Evolutionary conservation across 1,139 yeast genomes (phyloP), one percentile per base, ranked within the genome.

Genomic region (Protomyces macrosporus): DNA sequence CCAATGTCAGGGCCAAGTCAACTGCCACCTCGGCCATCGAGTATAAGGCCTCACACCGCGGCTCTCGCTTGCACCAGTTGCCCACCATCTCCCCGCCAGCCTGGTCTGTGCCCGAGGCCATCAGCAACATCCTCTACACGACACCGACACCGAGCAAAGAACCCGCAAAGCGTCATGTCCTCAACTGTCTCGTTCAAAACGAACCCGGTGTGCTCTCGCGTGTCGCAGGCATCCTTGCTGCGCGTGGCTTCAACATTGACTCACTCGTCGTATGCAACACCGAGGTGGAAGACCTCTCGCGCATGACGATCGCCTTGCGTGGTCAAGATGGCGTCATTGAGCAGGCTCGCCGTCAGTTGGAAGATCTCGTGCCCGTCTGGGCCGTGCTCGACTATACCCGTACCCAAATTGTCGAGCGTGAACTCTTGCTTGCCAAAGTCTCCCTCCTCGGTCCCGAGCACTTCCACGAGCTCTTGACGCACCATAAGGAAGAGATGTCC

Each of bases 261-360:
- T 91, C 98, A 6, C 82, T 93, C 70, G 97, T 93, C 66, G 98
- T 93, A 58, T 91, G 97, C 76, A 89, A 87, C 78, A 93, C 98
- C 40, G 98, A 93, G 75, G 98, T 93, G 67, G 86, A 87, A 77
- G 97, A 93, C 75, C 82, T 93, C 70, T 88, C 97, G 42, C 84
- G 98, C 75, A 93, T 93, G 98, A 93, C 98, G 10, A 89, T 93
- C 72, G 97, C 90, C 39, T 81, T 93, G 72, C 87, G 86, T 67
- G 98, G 98, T 67, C 96, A 90, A 12, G 97, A 91, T 72, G 97
- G 95, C 35, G 93, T 93, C 66, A 87, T 93, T 71, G 98, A 93
- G 76, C 98, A 93, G 79, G 98, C 98, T n/a, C 84, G 98, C 75
- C 86, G 98, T 75, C 98, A 93, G 77, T 88, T 93, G 69, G 98